Percentiles rank a stretch among this genome's conserved stretches.
phyloP scores from a whole-genome alignment of 2,329 filamentous ascomycete genomes.

The Mycosphaerella sp. region DNA sequence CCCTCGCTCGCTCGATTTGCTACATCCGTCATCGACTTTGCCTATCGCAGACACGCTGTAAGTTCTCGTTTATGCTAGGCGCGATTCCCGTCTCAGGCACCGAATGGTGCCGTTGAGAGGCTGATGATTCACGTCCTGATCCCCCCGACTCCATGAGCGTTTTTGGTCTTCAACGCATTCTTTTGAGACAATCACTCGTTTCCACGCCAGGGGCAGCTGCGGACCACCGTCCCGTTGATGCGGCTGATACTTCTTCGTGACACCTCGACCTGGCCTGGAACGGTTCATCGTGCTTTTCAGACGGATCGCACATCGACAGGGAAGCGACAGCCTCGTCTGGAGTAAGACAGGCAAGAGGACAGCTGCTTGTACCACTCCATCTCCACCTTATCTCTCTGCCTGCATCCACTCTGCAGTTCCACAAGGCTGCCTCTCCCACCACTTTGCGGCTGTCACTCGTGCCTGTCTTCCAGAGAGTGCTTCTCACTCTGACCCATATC shows the following conservation, averaged over 20 bases:
- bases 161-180: constrained; percentile 15
- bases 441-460: constrained; percentile 17
- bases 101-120: background rate
- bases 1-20: background rate
- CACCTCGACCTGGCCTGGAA: constrained; percentile 8
- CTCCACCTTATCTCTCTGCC: constrained; percentile 7
- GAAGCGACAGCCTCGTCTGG: background rate
- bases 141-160: constrained; percentile 8
- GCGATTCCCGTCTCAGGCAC: background rate
- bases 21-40: background rate
- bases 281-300: constrained; percentile 11
- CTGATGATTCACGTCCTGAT: background rate
- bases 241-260: constrained; percentile 10
- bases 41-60: constrained; percentile 2
- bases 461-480: constrained; percentile 15
- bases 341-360: background rate
- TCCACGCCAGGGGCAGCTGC: constrained; percentile 13
- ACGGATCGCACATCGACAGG: constrained; percentile 10
- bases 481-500: background rate
- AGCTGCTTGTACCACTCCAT: constrained; percentile 11
- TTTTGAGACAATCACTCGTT: constrained; percentile 12
- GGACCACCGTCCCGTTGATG: constrained; percentile 10
- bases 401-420: constrained; percentile 8
- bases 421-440: constrained; percentile 5
- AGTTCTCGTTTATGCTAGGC: background rate